A percentile compares a stretch with the other conserved stretches of the same genome.
These are phyloP conservation scores for Debaryomyces sp. DNA, from an alignment of 1,139 yeast genomes.

Conservation along the genomic window DNA sequence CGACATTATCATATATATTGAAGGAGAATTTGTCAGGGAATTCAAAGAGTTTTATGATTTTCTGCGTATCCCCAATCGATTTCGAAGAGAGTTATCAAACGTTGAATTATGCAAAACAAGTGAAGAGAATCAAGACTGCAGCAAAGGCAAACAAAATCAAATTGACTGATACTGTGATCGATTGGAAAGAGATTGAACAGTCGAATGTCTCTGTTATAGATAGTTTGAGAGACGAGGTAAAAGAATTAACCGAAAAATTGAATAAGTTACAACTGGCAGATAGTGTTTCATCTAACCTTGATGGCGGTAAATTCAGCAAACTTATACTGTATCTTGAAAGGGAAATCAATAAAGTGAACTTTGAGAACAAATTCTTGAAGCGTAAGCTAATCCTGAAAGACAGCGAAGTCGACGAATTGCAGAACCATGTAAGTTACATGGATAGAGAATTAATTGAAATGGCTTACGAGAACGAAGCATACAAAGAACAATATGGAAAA, in stretches of 20 bases:
- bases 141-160: slow-evolving; percentile 53
- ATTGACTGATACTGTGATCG: slow-evolving; percentile 29
- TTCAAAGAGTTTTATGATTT: slow-evolving; percentile 74
- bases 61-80: slow-evolving; percentile 75
- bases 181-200: slow-evolving; percentile 34
- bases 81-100: slow-evolving; percentile 77
- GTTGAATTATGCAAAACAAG: slow-evolving; percentile 73
- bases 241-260: slow-evolving; percentile 30
- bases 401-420: slow-evolving; percentile 29
- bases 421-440: slow-evolving; percentile 32
- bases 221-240: slow-evolving; percentile 34
- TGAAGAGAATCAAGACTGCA: slow-evolving; percentile 64
- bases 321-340: slow-evolving; percentile 36
- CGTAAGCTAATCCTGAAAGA: slow-evolving; percentile 19
- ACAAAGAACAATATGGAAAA: background rate
- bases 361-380: slow-evolving; percentile 38
- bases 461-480: background rate
- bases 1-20: slow-evolving; percentile 69
- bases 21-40: slow-evolving; percentile 77
- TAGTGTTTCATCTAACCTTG: background rate
- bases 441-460: slow-evolving; percentile 22
- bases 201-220: slow-evolving; percentile 33
- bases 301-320: slow-evolving; percentile 22
- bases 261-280: slow-evolving; percentile 5
- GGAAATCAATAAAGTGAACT: slow-evolving; percentile 30